Evolutionary conservation across 78 protist species (phyloP).

Genomic region (Ministeria vibrans): DNA sequence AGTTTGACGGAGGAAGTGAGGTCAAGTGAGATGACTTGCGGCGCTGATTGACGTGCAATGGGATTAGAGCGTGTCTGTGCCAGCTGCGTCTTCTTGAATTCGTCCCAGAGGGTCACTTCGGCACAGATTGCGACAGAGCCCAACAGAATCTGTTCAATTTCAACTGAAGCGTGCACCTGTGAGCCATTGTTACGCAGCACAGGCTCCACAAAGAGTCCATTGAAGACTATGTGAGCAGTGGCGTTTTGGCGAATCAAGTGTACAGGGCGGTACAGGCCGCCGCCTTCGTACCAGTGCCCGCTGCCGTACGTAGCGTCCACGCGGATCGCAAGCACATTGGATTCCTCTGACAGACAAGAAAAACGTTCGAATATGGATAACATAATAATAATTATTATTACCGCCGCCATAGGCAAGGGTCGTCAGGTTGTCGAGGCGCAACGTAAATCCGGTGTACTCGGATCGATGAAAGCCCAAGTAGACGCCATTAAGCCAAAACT

Average conservation of each 20-base stretch:
- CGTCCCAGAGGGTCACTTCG: too few relatives aligned
- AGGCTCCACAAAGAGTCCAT: slow-evolving; percentile 8
- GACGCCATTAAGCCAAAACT: neutral
- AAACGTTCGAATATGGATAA: too few relatives aligned
- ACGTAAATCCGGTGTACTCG: neutral
- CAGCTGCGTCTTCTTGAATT: too few relatives aligned
- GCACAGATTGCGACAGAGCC: too few relatives aligned
- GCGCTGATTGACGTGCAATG: too few relatives aligned
- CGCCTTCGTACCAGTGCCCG: slow-evolving; percentile 38
- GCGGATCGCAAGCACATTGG: neutral
- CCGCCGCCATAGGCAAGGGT: too few relatives aligned
- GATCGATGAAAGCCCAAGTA: neutral
- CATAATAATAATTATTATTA: too few relatives aligned
- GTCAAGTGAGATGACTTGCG: too few relatives aligned
- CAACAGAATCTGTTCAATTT: too few relatives aligned
- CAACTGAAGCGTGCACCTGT: too few relatives aligned
- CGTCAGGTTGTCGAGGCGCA: neutral
- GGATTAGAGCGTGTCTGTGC: too few relatives aligned
- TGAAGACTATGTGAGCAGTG: neutral
- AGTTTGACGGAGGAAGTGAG: too few relatives aligned
- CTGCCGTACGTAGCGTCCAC: neutral
- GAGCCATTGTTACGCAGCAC: neutral
- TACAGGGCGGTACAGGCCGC: slow-evolving; percentile 30
- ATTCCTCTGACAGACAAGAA: neutral
- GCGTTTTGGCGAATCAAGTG: neutral